Conservation (phyloP, 2,329 filamentous ascomycete genomes). For the Pseudocercospora fuligena region DNA sequence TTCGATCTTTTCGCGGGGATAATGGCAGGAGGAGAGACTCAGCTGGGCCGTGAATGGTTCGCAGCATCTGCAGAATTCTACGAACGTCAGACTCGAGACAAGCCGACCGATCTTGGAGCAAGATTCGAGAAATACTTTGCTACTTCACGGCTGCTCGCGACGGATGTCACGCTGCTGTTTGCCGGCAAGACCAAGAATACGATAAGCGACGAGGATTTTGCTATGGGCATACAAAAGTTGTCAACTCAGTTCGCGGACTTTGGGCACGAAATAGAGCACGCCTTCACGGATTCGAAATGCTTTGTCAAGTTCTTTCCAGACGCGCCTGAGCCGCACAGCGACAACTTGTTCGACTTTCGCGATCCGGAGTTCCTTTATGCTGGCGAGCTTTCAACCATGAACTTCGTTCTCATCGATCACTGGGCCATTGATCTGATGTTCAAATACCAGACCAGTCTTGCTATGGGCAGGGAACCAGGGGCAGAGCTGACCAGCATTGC, state of each 20-base stretch:
- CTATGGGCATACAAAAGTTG: constrained; percentile 58
- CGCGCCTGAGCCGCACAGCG: constrained; percentile 50
- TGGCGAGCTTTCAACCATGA: constrained; percentile 74
- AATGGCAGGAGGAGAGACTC: constrained; percentile 76
- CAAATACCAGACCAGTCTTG: constrained; percentile 70
- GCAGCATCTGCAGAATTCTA: constrained; percentile 67
- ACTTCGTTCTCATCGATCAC: constrained; percentile 76
- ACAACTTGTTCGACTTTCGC: constrained; percentile 77
- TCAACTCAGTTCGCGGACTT: constrained; percentile 56
- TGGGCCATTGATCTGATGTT: constrained; percentile 81
- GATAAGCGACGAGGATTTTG: constrained; percentile 69
- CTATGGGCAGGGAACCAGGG: constrained; percentile 53
- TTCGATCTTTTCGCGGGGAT: constrained; percentile 86
- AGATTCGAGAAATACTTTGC: constrained; percentile 68
- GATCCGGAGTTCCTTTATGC: constrained; percentile 70
- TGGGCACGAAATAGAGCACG: constrained; percentile 60
- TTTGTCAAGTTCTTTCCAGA: constrained; percentile 68
- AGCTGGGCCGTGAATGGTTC: constrained; percentile 80
- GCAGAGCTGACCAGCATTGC: constrained; percentile 66
- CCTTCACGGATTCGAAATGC: constrained; percentile 64
- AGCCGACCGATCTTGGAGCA: constrained; percentile 68
- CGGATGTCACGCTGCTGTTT: constrained; percentile 80
- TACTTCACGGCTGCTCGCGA: constrained; percentile 71
- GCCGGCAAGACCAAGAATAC: constrained; percentile 68
- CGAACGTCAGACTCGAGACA: constrained; percentile 59